Base-by-base conservation (phyloP, 2,329 filamentous ascomycete species). In the Alternaria panax region DNA sequence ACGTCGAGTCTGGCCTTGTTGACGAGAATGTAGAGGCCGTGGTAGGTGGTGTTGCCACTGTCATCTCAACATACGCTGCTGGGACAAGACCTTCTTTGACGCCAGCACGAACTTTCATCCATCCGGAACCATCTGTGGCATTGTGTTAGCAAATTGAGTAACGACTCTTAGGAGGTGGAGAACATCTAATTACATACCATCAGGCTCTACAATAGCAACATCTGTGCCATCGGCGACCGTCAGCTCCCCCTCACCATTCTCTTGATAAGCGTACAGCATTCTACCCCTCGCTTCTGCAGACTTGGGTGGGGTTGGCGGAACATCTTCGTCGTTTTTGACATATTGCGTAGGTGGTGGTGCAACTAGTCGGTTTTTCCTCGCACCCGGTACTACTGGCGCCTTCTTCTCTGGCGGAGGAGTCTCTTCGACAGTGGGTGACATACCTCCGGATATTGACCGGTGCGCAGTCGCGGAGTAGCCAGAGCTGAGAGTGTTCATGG, bases 221-320 rank as follows among this genome's bases (percentile, higher is more conserved):
- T 96, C 90, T 54, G 88, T 86, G 12, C 92, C 93, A 67, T 96
- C 94, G 5, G 87, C 80, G 1, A 97, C 88, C 0, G 87, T 89
- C 14, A 98, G 79, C 77, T 99, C 95, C 7, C 92, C 94, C 0
- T 91, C 88, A 1, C 90, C 90, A 53, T 84, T 90, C 8, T 90
- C 91, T 64, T 96, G 90, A 71, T 97, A 99, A 0, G 86, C 70
- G 74, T 97, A 99, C 1, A 97, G 69, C 93, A 98, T 96, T 79
- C 90, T 96, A 47, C 91, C 94, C 75, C 85, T 90, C 64, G 88
- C 88, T 71, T 90, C 87, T 56, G 83, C 61, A 18, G 56, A 43
- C 62, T 70, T 73, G 9, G 74, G 63, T 16, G 71, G 70, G 40
- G 72, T 67, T 9, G 66, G 59, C n/a, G 70, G 59, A 63, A 72